phyloP scores from a whole-genome alignment of 129 eudicot species.

The Centaurea solstitialis region DNA sequence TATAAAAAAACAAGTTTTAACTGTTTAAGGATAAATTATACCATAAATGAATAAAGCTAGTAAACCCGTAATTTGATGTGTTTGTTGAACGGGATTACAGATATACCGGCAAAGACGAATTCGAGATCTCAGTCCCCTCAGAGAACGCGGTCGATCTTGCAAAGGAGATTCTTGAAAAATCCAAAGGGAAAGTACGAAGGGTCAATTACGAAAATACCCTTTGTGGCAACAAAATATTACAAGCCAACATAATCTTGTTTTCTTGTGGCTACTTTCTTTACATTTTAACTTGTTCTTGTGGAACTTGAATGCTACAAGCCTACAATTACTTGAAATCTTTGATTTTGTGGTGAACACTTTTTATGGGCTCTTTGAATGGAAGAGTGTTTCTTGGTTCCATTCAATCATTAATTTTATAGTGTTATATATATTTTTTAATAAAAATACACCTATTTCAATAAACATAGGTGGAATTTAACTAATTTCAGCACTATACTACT shows the following conservation, averaged over 20 bases:
- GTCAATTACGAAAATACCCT: conserved; percentile 86
- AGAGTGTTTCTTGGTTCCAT: background rate
- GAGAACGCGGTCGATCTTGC: conserved; percentile 91
- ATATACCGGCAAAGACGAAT: conserved; percentile 98
- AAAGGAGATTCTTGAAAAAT: conserved; percentile 86
- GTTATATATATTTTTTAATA: too few relatives aligned
- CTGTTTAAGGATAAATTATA: too few relatives aligned
- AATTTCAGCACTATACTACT: too few relatives aligned
- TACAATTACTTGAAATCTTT: conserved; percentile 25
- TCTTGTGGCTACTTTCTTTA: conserved; percentile 22
- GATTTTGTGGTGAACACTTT: conserved; percentile 15
- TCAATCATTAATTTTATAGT: background rate
- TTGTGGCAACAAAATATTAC: conserved; percentile 95
- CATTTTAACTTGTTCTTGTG: conserved; percentile 35
- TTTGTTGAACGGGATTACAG: conserved; percentile 34
- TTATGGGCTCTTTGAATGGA: background rate
- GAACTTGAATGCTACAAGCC: conserved; percentile 39
- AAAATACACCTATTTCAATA: too few relatives aligned
- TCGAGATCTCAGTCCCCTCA: conserved; percentile 92
- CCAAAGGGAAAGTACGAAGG: conserved; percentile 90
- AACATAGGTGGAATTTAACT: too few relatives aligned
- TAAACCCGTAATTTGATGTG: background rate
- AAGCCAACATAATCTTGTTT: conserved; percentile 62
- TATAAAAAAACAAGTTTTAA: too few relatives aligned
- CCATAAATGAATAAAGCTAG: too few relatives aligned